A percentile compares a stretch with the other conserved stretches of the same genome.
Evolutionary conservation across 257 asterid genomes (phyloP).

Genomic region (Paulownia fortunei): DNA sequence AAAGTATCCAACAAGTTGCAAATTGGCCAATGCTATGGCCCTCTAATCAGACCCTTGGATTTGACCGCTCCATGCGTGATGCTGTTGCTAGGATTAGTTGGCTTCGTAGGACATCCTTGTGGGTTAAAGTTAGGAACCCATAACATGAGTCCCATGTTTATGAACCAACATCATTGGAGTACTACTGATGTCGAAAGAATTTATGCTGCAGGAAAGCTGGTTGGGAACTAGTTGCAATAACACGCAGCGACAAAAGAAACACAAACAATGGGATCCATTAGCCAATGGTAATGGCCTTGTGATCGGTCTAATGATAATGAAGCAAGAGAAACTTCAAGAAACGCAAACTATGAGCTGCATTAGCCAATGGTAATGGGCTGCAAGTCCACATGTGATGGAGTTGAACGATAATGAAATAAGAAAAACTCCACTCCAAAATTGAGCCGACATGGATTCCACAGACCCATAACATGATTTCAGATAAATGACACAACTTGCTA

Average conservation of each 20-base stretch:
- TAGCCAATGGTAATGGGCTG: slow-evolving; percentile 76
- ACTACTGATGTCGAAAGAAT: slow-evolving; percentile 53
- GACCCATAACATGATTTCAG: slow-evolving; percentile 42
- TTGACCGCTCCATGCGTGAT: slow-evolving; percentile 44
- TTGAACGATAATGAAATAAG: slow-evolving; percentile 66
- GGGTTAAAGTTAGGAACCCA: slow-evolving; percentile 55
- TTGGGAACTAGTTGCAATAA: slow-evolving; percentile 45
- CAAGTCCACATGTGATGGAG: slow-evolving; percentile 63
- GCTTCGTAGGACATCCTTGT: slow-evolving; percentile 45
- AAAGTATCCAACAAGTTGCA: slow-evolving; percentile 70
- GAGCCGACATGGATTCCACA: slow-evolving; percentile 60
- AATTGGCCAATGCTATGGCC: slow-evolving; percentile 66
- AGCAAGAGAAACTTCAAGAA: too few species aligned
- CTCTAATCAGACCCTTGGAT: slow-evolving; percentile 45
- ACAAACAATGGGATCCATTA: too few species aligned
- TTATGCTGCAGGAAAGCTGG: slow-evolving; percentile 56
- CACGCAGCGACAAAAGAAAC: slow-evolving; percentile 48
- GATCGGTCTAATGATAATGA: too few species aligned
- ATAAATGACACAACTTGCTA: slow-evolving; percentile 40
- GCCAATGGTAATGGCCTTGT: too few species aligned
- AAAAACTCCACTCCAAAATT: slow-evolving; percentile 63
- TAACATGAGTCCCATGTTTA: slow-evolving; percentile 60
- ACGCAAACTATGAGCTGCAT: slow-evolving; percentile 62
- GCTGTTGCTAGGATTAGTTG: slow-evolving; percentile 6
- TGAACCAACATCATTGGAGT: slow-evolving; percentile 71